phyloP scores from a whole-genome alignment of 257 asterid species.

The Gentiana macrophylla region DNA sequence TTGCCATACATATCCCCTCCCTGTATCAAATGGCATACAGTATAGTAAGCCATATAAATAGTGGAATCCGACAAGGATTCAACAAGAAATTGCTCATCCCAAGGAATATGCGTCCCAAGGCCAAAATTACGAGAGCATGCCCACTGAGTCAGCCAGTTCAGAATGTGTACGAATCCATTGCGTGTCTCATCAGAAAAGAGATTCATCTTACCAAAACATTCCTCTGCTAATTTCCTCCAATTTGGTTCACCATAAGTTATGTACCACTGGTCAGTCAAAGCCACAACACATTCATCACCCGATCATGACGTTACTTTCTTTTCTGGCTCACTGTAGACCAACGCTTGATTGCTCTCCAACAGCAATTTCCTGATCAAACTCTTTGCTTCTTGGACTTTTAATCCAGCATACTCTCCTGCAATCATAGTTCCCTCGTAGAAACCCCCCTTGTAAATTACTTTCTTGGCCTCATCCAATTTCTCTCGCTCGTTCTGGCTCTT shows the following conservation, averaged over 20 bases:
- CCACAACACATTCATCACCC: constrained; percentile 96
- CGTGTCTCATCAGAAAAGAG: constrained; percentile 79
- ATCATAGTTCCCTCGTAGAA: constrained; percentile 88
- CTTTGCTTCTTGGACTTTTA: constrained; percentile 86
- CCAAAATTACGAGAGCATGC: constrained; percentile 92
- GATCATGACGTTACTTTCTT: constrained; percentile 94
- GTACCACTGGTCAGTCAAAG: constrained; percentile 97
- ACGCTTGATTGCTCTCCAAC: constrained; percentile 57
- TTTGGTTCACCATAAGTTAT: constrained; percentile 72
- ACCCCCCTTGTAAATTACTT: constrained; percentile 80
- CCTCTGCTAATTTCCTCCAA: constrained; percentile 75
- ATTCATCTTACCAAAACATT: constrained; percentile 76
- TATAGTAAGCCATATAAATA: constrained; percentile 88
- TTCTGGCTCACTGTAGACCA: constrained; percentile 85
- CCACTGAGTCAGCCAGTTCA: constrained; percentile 98
- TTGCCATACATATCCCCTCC: constrained; percentile 73
- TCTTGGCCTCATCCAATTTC: constrained; percentile 96
- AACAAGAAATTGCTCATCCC: constrained; percentile 86
- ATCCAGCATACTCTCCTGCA: constrained; percentile 67
- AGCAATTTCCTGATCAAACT: constrained; percentile 55
- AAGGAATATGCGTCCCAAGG: constrained; percentile 90
- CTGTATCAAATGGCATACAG: constrained; percentile 74
- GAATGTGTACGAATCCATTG: constrained; percentile 81
- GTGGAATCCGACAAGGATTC: constrained; percentile 94
- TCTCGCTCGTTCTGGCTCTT: constrained; percentile 90